Evolutionary conservation across 1,284 basidiomycete genomes (phyloP).

Genomic region (Ceratobasidium sp.): DNA sequence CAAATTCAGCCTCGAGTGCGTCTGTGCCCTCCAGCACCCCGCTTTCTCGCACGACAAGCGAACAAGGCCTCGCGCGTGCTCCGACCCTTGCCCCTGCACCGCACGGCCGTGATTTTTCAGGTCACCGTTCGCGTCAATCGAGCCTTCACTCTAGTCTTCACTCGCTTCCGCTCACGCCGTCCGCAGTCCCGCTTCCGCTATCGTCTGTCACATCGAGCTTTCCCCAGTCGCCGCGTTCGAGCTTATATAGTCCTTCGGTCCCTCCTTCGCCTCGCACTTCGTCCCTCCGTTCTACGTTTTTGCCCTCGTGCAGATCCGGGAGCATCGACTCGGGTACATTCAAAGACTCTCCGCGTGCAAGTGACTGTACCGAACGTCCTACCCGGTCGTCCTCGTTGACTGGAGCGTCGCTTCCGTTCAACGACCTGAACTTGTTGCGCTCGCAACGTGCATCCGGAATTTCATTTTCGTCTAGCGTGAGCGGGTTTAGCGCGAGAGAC

Average conservation of each 20-base stretch:
- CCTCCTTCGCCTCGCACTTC: constrained; percentile 22
- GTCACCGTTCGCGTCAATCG: not conserved
- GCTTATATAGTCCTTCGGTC: not conserved
- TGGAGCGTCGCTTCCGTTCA: not conserved
- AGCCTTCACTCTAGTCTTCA: not conserved
- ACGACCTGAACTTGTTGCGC: constrained; percentile 20
- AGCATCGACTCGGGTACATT: constrained; percentile 14
- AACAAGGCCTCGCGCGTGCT: not conserved
- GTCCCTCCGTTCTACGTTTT: constrained; percentile 12
- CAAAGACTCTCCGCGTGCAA: not conserved
- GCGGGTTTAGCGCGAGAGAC: constrained; percentile 18
- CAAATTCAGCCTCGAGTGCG: constrained; percentile 1
- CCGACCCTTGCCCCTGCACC: constrained; percentile 8
- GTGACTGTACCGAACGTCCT: constrained; percentile 6
- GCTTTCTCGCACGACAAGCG: not conserved
- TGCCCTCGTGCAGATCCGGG: constrained; percentile 36
- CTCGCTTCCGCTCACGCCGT: not conserved
- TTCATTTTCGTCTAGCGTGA: constrained; percentile 29
- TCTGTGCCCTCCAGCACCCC: not conserved
- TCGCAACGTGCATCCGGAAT: constrained; percentile 18
- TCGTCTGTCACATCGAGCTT: constrained; percentile 1
- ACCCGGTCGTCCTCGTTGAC: not conserved
- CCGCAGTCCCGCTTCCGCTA: not conserved
- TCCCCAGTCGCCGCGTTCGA: constrained; percentile 37
- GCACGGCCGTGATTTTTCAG: not conserved